phyloP scores from a whole-genome alignment of 176 grass and related monocot genomes.

The Triticum aestivum region IWGSC_CS_RefSeq_v2.1 NC_057796.1:470533633-470534132 shows the following conservation, averaged over 20 bases:
- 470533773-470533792: constrained; percentile 87
- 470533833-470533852: constrained; percentile 75
- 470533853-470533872: constrained; percentile 55
- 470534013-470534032: constrained; percentile 25
- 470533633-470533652: constrained; percentile 42
- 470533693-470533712: constrained; percentile 80
- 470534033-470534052: constrained; percentile 2
- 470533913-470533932: constrained; percentile 38
- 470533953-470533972: constrained; percentile 90
- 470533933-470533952: constrained; percentile 94
- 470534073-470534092: not conserved
- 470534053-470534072: not conserved
- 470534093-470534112: not conserved
- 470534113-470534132: not conserved
- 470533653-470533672: constrained; percentile 73
- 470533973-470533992: constrained; percentile 80
- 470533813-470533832: constrained; percentile 77
- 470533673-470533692: constrained; percentile 73
- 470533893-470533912: not conserved
- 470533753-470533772: constrained; percentile 67
- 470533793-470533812: constrained; percentile 77
- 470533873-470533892: constrained; percentile 37
- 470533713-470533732: constrained; percentile 78
- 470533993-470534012: constrained; percentile 30
- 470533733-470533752: constrained; percentile 54